Evolutionary conservation across 176 grass and related monocot species (phyloP), one percentile per base, ranked within the genome.

Genomic region (Dendrocalamus sinicus): DNA sequence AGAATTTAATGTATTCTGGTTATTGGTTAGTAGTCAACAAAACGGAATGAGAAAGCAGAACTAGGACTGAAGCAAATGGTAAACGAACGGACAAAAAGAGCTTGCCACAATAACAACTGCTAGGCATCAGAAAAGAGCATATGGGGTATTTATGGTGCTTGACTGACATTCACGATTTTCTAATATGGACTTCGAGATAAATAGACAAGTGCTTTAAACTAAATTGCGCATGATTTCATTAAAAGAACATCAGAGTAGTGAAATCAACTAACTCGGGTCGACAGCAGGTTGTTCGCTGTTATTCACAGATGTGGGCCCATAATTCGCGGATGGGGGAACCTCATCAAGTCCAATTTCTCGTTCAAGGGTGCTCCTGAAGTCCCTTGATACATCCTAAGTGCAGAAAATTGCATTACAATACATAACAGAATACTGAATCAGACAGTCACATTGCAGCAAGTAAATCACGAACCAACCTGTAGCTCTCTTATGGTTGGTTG

Each of bases 271-370:
- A 95, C 96, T 95, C 89, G 84, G 75, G 67, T 88, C 88, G 0
- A 71, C 62, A 28, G 69, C 64, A 76, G 93, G 52, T 92, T 85
- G 83, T 72, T 88, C 75, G 69, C 65, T 92, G 84, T 83, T 85
- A 81, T 72, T 85, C 30, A 16, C 73, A 67, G 77, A 64, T 66
- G 88, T 14, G 50, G 96, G 86, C 72, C 82, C 89, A 76, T 93
- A 93, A 77, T 83, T 94, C 20, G 53, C 78, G 4, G 91, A 83
- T 58, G 90, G 83, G 2, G 87, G 84, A 89, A 91, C 60, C 46
- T 95, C 96, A 85, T 98, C 96, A 64, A 98, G 89, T 69, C 96
- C 96, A 8, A 98, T 98, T 81, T 98, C 96, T 72, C 88, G 88
- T 88, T 96, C 96, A 71, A 98, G 90, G 45, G 91, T 98, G 90